These are phyloP conservation scores for Fragilariopsis cylindrus DNA, from an alignment of 108 stramenopile species.

Conservation along the genomic window DNA sequence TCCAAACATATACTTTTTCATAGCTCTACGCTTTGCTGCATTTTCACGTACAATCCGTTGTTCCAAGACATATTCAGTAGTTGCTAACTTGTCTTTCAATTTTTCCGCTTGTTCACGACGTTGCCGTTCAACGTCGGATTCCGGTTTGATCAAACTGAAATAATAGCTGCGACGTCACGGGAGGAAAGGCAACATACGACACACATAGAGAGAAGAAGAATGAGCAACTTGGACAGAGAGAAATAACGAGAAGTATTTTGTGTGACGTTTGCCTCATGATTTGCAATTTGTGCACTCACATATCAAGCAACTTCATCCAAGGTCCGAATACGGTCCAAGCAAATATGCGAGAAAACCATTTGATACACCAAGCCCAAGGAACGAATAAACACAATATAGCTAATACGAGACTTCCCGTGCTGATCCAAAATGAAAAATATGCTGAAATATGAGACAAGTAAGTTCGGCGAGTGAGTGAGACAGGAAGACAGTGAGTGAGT, in stretches of 20 bases:
- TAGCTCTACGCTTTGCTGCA: slow-evolving; percentile 61
- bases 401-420: slow-evolving; percentile 48
- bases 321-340: slow-evolving; percentile 76
- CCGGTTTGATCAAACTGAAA: slow-evolving; percentile 36
- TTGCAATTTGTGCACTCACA: slow-evolving; percentile 1
- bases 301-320: slow-evolving; percentile 81
- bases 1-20: slow-evolving; percentile 82
- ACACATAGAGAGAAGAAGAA: too few relatives aligned
- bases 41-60: slow-evolving; percentile 54
- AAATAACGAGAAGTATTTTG: too few relatives aligned
- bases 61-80: slow-evolving; percentile 24
- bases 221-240: too few relatives aligned
- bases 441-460: background rate
- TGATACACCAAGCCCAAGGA: slow-evolving; percentile 65
- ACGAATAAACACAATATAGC: slow-evolving; percentile 58
- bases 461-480: too few relatives aligned
- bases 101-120: slow-evolving; percentile 20
- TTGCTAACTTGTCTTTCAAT: slow-evolving; percentile 16
- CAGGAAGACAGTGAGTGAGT: too few relatives aligned
- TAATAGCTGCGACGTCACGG: slow-evolving; percentile 3
- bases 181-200: too few relatives aligned
- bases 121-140: slow-evolving; percentile 48
- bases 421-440: slow-evolving; percentile 69
- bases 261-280: slow-evolving; percentile 14
- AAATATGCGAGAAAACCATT: slow-evolving; percentile 61